These are phyloP conservation scores for Saccharomyces pastorianus DNA, from an alignment of 1,139 yeast species.

Conservation along the genomic window DNA sequence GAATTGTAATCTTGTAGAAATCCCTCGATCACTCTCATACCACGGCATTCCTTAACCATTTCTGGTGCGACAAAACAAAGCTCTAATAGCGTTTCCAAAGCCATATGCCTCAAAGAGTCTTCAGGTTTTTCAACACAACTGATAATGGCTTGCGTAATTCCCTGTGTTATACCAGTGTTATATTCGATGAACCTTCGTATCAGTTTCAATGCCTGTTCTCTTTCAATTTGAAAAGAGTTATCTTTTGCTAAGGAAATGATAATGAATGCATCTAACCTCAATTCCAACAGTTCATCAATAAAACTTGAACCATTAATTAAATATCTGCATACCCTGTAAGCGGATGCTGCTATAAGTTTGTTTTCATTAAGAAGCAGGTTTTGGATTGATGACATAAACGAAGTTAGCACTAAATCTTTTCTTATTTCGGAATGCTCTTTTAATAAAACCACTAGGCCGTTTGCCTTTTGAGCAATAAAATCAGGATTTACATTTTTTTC, in stretches of 20 bases:
- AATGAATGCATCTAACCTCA: constrained; percentile 54
- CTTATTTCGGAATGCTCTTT: constrained; percentile 53
- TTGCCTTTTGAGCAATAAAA: constrained; percentile 49
- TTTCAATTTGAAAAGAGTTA: constrained; percentile 47
- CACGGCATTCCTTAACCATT: constrained; percentile 54
- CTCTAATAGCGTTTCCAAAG: constrained; percentile 68
- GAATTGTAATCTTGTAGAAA: constrained; percentile 55
- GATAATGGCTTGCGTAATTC: constrained; percentile 64
- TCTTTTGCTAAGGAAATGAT: constrained; percentile 58
- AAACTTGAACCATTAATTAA: constrained; percentile 50
- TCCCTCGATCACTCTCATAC: constrained; percentile 51
- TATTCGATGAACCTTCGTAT: constrained; percentile 54
- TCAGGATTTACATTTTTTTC: constrained; percentile 39
- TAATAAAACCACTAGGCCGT: constrained; percentile 53
- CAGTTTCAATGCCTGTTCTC: constrained; percentile 72
- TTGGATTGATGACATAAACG: constrained; percentile 54
- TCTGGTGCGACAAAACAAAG: constrained; percentile 55
- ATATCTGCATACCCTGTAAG: constrained; percentile 65
- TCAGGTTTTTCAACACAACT: constrained; percentile 60
- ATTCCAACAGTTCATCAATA: constrained; percentile 38
- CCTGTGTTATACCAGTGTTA: constrained; percentile 46
- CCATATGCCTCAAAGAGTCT: constrained; percentile 48
- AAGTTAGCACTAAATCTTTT: constrained; percentile 55
- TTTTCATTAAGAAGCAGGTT: constrained; percentile 50
- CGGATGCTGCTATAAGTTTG: constrained; percentile 64